phyloP scores from a whole-genome alignment of 73 alveolate genomes.

The Blepharisma stoltei region DNA sequence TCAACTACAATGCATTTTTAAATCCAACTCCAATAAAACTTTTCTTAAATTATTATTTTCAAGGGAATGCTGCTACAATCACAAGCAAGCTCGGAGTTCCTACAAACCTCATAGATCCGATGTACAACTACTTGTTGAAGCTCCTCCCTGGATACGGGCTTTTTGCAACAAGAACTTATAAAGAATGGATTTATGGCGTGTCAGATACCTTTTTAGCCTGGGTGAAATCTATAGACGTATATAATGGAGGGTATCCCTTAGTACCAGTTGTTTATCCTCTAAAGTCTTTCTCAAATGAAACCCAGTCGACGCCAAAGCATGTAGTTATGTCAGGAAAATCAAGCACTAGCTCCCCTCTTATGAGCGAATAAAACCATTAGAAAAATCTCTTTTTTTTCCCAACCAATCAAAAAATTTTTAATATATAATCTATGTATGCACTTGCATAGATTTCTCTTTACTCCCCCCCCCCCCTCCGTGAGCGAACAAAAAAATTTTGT shows the following conservation, averaged over 20 bases:
- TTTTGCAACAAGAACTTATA: not conserved
- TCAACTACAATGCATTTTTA: not conserved
- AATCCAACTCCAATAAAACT: not conserved
- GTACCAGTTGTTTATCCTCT: not conserved
- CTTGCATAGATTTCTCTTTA: too few species aligned
- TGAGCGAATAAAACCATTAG: too few species aligned
- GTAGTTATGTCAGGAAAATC: not conserved
- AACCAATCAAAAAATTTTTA: too few species aligned
- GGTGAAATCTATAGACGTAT: not conserved
- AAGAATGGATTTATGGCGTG: not conserved
- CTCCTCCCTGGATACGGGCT: not conserved
- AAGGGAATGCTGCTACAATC: not conserved
- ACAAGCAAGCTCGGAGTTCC: not conserved
- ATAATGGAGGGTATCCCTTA: slow-evolving; percentile 3
- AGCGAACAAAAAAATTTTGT: too few species aligned
- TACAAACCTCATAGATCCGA: not conserved
- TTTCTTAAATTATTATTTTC: not conserved
- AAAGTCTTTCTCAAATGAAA: not conserved
- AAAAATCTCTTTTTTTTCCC: too few species aligned
- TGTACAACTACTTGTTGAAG: slow-evolving; percentile 1
- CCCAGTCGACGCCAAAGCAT: not conserved
- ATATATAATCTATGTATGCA: too few species aligned
- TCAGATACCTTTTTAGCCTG: not conserved
- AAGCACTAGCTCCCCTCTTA: too few species aligned
- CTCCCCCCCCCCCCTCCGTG: too few species aligned